These are phyloP conservation scores for Pichia scutulata DNA, from an alignment of 805 yeast genomes.

Conservation along the genomic window DNA sequence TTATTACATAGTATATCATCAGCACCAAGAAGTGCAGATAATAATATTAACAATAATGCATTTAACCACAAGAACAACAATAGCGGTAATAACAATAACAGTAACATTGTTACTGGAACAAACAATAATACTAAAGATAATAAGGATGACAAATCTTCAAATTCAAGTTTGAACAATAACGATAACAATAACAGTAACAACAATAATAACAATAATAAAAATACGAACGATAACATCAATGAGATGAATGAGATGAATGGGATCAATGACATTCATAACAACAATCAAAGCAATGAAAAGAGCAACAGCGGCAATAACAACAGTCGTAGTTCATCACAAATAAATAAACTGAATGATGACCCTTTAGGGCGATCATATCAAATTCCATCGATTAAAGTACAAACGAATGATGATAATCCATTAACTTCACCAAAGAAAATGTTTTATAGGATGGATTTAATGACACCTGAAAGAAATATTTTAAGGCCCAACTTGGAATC, in stretches of 20 bases:
- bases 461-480: constrained; percentile 54
- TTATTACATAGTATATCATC: not conserved
- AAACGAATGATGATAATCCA: not conserved
- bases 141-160: not conserved
- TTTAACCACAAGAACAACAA: not conserved
- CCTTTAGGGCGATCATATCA: constrained; percentile 2
- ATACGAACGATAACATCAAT: too few species aligned
- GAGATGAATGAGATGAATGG: too few species aligned
- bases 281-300: not conserved
- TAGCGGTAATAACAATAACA: not conserved
- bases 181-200: not conserved
- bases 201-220: too few species aligned
- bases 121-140: not conserved
- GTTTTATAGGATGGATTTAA: constrained; percentile 47
- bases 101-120: not conserved
- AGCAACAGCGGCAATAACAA: not conserved
- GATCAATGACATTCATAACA: not conserved
- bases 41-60: not conserved
- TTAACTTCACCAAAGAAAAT: constrained; percentile 30
- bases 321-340: not conserved
- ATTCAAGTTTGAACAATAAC: not conserved
- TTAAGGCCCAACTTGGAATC: constrained; percentile 23
- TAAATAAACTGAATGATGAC: not conserved
- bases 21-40: not conserved
- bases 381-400: not conserved